These are phyloP conservation scores for Phytopythium sindhum DNA, from an alignment of 352 stramenopile genomes.

Conservation along the genomic window DNA sequence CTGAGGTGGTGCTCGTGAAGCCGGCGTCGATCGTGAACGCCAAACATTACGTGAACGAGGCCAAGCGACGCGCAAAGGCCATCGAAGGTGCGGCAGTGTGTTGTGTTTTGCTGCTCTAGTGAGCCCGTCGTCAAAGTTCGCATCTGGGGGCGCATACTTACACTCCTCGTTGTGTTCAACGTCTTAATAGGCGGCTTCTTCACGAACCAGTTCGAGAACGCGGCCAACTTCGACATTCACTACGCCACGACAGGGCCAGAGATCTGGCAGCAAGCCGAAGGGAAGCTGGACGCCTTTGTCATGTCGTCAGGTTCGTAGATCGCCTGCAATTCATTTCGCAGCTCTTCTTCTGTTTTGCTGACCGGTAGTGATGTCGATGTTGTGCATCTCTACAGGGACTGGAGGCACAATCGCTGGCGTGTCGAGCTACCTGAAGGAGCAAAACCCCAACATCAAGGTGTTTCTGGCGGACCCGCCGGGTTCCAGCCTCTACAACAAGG, in stretches of 20 bases:
- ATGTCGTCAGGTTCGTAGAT: conserved; percentile 91
- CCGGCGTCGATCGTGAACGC: conserved; percentile 96
- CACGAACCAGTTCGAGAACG: conserved; percentile 98
- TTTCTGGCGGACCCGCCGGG: conserved; percentile 96
- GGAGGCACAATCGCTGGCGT: conserved; percentile 97
- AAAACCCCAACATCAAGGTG: conserved; percentile 82
- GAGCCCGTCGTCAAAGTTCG: not conserved
- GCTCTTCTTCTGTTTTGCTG: not conserved
- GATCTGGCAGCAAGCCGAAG: conserved; percentile 93
- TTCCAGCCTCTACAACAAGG: conserved; percentile 96
- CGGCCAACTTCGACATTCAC: conserved; percentile 94
- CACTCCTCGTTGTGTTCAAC: conserved; percentile 12
- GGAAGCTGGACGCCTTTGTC: conserved; percentile 94
- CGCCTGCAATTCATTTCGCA: not conserved
- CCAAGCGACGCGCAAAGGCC: conserved; percentile 76
- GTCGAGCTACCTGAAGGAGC: conserved; percentile 91
- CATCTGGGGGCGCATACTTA: not conserved
- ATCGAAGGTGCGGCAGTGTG: conserved; percentile 46
- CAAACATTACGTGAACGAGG: conserved; percentile 98
- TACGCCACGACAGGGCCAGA: conserved; percentile 94
- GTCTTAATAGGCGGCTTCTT: conserved; percentile 87
- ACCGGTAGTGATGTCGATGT: not conserved
- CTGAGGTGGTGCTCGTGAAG: conserved; percentile 86
- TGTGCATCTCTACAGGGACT: conserved; percentile 59
- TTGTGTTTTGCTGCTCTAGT: not conserved